Conservation (phyloP, 768 basidiomycete genomes). For the Crucibulum laeve region DNA sequence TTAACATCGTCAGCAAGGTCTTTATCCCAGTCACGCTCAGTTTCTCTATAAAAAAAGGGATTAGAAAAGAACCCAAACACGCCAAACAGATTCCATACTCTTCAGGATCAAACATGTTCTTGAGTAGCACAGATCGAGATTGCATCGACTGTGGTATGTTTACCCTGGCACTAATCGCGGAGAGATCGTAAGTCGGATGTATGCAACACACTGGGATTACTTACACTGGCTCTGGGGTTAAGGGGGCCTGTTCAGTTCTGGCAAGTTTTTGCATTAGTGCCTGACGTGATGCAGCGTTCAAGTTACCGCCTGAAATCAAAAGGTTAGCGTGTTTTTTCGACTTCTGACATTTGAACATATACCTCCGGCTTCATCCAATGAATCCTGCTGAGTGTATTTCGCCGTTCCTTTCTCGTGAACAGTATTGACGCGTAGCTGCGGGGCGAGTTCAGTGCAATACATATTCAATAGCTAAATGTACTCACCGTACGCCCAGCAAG, state of each 20-base stretch:
- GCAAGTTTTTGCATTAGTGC: conserved; percentile 99
- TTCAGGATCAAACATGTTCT: conserved; percentile 97
- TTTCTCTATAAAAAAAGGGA: conserved; percentile 58
- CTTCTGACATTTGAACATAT: conserved; percentile 4
- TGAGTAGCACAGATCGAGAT: conserved; percentile 84
- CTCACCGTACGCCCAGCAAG: conserved; percentile 89
- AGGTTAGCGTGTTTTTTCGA: neutral
- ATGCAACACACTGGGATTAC: conserved; percentile 17
- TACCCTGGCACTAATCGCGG: conserved; percentile 53
- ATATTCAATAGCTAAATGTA: conserved; percentile 11
- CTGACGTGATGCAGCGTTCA: conserved; percentile 97
- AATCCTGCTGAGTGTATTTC: conserved; percentile 72
- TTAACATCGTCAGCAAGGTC: conserved; percentile 97
- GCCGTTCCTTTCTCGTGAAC: conserved; percentile 87
- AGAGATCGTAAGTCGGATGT: conserved; percentile 9
- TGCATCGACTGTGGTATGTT: conserved; percentile 83
- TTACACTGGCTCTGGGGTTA: conserved; percentile 59
- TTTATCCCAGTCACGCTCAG: conserved; percentile 93
- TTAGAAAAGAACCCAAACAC: conserved; percentile 1
- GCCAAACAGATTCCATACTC: conserved; percentile 52
- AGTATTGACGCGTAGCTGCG: conserved; percentile 82
- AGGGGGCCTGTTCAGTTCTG: conserved; percentile 71
- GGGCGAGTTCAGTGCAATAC: conserved; percentile 7
- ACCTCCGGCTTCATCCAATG: conserved; percentile 90
- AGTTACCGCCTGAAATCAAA: conserved; percentile 72